Percentiles rank a stretch among this genome's conserved stretches.
phyloP scores from a whole-genome alignment of 352 stramenopile genomes.

The Thalassiosira ordinaria region DNA sequence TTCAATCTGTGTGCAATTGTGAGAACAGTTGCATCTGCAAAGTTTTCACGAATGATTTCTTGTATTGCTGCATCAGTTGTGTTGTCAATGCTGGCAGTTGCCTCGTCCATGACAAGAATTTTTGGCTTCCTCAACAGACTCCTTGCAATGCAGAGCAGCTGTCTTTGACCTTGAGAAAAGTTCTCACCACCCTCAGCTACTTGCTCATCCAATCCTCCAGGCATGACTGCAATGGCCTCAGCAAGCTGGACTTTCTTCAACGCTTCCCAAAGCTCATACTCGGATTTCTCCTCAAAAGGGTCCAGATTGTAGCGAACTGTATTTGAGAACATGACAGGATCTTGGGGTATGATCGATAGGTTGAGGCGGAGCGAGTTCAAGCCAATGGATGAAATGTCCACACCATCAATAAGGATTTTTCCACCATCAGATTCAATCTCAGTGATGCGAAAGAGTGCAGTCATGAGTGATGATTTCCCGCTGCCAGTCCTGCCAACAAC shows the following conservation, averaged over 20 bases:
- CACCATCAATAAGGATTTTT: slow-evolving; percentile 91
- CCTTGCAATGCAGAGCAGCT: slow-evolving; percentile 94
- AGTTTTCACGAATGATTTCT: slow-evolving; percentile 91
- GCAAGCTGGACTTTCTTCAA: slow-evolving; percentile 90
- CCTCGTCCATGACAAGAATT: slow-evolving; percentile 98
- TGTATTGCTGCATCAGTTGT: slow-evolving; percentile 85
- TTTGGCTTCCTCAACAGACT: slow-evolving; percentile 91
- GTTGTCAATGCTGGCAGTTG: slow-evolving; percentile 89
- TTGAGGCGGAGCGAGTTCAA: slow-evolving; percentile 70
- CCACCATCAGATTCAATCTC: slow-evolving; percentile 84
- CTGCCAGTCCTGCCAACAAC: slow-evolving; percentile 82
- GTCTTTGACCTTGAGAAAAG: slow-evolving; percentile 94
- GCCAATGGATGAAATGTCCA: slow-evolving; percentile 86
- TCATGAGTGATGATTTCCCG: slow-evolving; percentile 87
- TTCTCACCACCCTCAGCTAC: slow-evolving; percentile 93
- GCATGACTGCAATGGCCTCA: slow-evolving; percentile 72
- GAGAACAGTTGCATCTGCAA: slow-evolving; percentile 92
- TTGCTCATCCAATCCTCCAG: slow-evolving; percentile 87
- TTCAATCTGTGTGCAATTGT: slow-evolving; percentile 96
- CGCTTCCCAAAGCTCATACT: slow-evolving; percentile 90
- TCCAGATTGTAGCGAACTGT: slow-evolving; percentile 90
- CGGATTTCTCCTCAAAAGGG: slow-evolving; percentile 85
- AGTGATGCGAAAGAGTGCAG: slow-evolving; percentile 86
- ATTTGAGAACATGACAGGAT: slow-evolving; percentile 88
- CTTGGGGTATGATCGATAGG: slow-evolving; percentile 89